A percentile compares a stretch with the other conserved stretches of the same genome.
These are phyloP conservation scores for Aspergillus puulaauensis DNA, from an alignment of 2,329 filamentous ascomycete genomes.

Conservation along the genomic window DNA sequence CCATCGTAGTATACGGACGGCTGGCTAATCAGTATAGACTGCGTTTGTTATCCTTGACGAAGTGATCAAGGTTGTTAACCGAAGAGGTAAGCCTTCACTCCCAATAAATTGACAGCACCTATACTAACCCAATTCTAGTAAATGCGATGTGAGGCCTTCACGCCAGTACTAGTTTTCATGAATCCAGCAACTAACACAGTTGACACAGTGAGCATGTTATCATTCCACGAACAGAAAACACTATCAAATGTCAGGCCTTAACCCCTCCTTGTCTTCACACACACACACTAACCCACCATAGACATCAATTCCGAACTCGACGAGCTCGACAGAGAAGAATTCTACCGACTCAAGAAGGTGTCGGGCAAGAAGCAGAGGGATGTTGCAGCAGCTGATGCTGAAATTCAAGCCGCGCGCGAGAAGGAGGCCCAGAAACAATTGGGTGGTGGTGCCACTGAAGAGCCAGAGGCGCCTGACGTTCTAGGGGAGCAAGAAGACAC, in stretches of 20 bases:
- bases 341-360: slow-evolving; percentile 95
- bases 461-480: slow-evolving; percentile 59
- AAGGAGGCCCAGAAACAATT: slow-evolving; percentile 56
- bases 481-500: slow-evolving; percentile 75
- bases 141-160: slow-evolving; percentile 77
- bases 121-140: slow-evolving; percentile 53
- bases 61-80: slow-evolving; percentile 98
- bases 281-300: slow-evolving; percentile 29
- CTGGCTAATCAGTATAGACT: slow-evolving; percentile 53
- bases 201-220: slow-evolving; percentile 62
- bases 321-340: slow-evolving; percentile 95
- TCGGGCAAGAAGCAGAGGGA: slow-evolving; percentile 81
- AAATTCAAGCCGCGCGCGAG: slow-evolving; percentile 61
- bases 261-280: background rate
- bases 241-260: slow-evolving; percentile 78
- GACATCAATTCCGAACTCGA: slow-evolving; percentile 98
- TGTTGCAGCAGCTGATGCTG: slow-evolving; percentile 68
- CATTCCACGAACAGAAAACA: slow-evolving; percentile 96
- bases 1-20: background rate
- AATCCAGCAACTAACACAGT: slow-evolving; percentile 15
- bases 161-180: background rate
- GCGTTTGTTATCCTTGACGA: slow-evolving; percentile 98
- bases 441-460: slow-evolving; percentile 45
- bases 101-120: background rate
- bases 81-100: slow-evolving; percentile 64